Percentiles rank a stretch among this genome's conserved stretches.
Conservation (phyloP, 768 basidiomycete genomes). For the Boletus rufocinnamomeus region DNA sequence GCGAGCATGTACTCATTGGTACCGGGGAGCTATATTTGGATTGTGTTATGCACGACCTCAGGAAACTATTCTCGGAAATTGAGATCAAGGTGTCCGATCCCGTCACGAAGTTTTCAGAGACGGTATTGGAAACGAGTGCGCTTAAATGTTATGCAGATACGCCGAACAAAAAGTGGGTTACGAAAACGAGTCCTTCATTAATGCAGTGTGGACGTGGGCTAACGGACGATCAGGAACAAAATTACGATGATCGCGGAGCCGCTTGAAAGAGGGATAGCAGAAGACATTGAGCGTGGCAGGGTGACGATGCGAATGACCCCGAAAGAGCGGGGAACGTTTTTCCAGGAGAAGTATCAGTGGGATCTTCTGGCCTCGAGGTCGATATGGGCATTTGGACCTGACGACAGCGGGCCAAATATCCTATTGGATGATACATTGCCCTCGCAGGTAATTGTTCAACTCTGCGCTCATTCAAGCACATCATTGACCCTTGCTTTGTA, state of each 20-base stretch:
- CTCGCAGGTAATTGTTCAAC: slow-evolving; percentile 60
- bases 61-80: slow-evolving; percentile 92
- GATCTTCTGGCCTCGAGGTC: slow-evolving; percentile 95
- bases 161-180: slow-evolving; percentile 92
- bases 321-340: slow-evolving; percentile 94
- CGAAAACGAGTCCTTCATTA: not conserved
- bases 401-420: slow-evolving; percentile 92
- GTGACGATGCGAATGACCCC: slow-evolving; percentile 94
- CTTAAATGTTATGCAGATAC: slow-evolving; percentile 99
- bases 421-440: slow-evolving; percentile 95
- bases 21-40: slow-evolving; percentile 98
- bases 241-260: slow-evolving; percentile 99
- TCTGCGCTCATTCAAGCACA: not conserved
- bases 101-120: slow-evolving; percentile 97
- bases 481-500: slow-evolving; percentile 30
- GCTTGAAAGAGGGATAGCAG: slow-evolving; percentile 91
- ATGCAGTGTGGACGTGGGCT: slow-evolving; percentile 13
- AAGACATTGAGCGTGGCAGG: slow-evolving; percentile 92
- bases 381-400: slow-evolving; percentile 99
- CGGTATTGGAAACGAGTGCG: slow-evolving; percentile 95
- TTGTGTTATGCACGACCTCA: slow-evolving; percentile 94
- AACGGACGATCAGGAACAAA: slow-evolving; percentile 69
- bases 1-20: slow-evolving; percentile 95
- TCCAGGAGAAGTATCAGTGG: slow-evolving; percentile 98
- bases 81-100: slow-evolving; percentile 99